These are phyloP conservation scores for Pseudevernia furfuracea DNA, from an alignment of 495 filamentous ascomycete species.

Conservation along the genomic window DNA sequence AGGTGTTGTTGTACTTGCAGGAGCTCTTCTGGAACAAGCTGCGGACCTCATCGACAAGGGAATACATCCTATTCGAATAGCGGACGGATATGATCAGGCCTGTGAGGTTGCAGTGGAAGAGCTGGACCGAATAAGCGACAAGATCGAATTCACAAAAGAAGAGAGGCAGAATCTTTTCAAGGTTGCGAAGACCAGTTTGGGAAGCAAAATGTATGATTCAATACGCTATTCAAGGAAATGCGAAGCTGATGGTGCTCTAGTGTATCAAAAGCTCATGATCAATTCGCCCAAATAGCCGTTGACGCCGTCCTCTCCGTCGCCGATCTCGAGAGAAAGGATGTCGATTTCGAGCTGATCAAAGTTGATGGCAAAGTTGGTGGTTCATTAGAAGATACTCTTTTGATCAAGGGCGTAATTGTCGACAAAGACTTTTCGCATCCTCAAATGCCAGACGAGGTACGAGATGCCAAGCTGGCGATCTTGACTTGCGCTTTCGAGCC, in stretches of 20 bases:
- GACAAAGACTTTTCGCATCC: conserved; percentile 99
- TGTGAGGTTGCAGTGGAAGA: conserved; percentile 92
- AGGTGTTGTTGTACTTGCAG: conserved; percentile 92
- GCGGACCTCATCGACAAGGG: conserved; percentile 98
- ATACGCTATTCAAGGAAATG: background rate
- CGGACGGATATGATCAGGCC: conserved; percentile 93
- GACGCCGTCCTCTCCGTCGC: conserved; percentile 96
- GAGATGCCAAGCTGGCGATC: conserved; percentile 92
- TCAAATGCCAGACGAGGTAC: conserved; percentile 93
- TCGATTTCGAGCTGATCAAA: conserved; percentile 99
- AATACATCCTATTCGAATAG: conserved; percentile 96
- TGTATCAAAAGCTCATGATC: conserved; percentile 96
- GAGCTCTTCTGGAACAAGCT: conserved; percentile 93
- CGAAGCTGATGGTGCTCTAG: conserved; percentile 33
- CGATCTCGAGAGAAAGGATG: conserved; percentile 91
- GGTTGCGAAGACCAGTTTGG: conserved; percentile 92
- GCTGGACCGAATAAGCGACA: conserved; percentile 87
- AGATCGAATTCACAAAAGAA: conserved; percentile 71
- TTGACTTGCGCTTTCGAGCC: conserved; percentile 98
- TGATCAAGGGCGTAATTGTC: conserved; percentile 95
- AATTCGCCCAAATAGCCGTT: conserved; percentile 94
- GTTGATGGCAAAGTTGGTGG: conserved; percentile 98
- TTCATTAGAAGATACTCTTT: conserved; percentile 83
- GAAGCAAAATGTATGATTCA: conserved; percentile 75
- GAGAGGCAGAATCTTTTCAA: conserved; percentile 76